A percentile compares a stretch with the other conserved stretches of the same genome.
Conservation (phyloP, 257 asterid genomes). For the Ilex asprella region DNA sequence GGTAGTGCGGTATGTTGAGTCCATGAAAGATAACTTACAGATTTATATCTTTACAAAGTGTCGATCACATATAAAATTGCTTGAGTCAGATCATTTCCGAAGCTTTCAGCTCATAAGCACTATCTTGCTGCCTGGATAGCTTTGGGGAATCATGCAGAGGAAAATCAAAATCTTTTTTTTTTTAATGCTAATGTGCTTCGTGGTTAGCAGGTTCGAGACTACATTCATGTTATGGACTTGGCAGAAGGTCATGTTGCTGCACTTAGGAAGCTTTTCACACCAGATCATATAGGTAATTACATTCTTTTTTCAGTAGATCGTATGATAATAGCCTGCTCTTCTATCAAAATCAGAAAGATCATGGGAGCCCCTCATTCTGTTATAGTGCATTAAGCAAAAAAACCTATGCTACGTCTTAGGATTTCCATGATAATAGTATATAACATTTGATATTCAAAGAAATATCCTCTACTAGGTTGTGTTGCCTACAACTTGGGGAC, state of each 20-base stretch:
- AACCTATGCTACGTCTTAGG: too few species aligned
- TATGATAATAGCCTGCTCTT: too few species aligned
- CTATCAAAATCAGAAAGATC: too few species aligned
- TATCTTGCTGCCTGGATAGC: not conserved
- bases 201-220: constrained; percentile 69
- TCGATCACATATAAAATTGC: too few species aligned
- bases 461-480: constrained; percentile 41
- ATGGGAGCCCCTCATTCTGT: too few species aligned
- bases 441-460: too few species aligned
- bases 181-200: constrained; percentile 3
- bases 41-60: too few species aligned
- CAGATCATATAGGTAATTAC: constrained; percentile 48
- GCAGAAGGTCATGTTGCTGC: constrained; percentile 97
- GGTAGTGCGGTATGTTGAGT: constrained; percentile 71
- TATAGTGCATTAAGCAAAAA: too few species aligned
- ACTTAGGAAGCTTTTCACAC: constrained; percentile 59
- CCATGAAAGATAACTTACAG: not conserved
- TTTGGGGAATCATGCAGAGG: not conserved
- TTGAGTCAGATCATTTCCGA: too few species aligned
- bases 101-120: too few species aligned
- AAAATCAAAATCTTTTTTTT: too few species aligned
- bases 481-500: constrained; percentile 90
- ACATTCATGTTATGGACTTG: constrained; percentile 96
- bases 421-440: too few species aligned
- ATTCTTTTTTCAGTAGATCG: not conserved